A percentile compares a stretch with the other conserved stretches of the same genome.
phyloP scores from a whole-genome alignment of 2,329 filamentous ascomycete species.

The Lasiodiplodia theobromae region DNA sequence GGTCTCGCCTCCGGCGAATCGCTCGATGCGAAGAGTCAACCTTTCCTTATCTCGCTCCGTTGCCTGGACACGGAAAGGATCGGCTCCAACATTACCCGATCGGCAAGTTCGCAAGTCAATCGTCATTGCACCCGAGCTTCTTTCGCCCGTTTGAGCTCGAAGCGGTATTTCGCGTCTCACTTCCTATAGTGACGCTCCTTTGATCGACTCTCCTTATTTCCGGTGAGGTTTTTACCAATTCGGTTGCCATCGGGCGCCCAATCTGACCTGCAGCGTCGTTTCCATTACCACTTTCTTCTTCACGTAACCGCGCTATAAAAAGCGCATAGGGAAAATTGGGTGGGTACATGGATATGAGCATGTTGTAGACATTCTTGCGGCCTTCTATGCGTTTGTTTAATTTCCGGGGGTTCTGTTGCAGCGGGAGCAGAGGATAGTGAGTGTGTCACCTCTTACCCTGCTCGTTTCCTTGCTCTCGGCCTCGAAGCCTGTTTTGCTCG shows the following conservation, averaged over 20 bases:
- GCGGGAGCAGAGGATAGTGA: neutral
- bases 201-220: constrained; percentile 24
- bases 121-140: constrained; percentile 1
- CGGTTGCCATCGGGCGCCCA: constrained; percentile 23
- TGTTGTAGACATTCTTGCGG: constrained; percentile 27
- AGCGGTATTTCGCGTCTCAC: constrained; percentile 15
- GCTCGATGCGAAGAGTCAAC: constrained; percentile 13
- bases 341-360: constrained; percentile 24
- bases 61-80: constrained; percentile 14
- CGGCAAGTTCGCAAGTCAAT: constrained; percentile 8
- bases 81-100: constrained; percentile 3
- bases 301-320: neutral
- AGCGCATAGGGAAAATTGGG: constrained; percentile 24
- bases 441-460: neutral
- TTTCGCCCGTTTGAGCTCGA: constrained; percentile 14
- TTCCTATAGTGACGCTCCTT: constrained; percentile 13
- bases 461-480: neutral
- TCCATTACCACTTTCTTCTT: constrained; percentile 16
- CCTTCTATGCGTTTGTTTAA: constrained; percentile 22
- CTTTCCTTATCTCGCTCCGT: constrained; percentile 12
- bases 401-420: neutral
- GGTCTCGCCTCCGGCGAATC: constrained; percentile 15
- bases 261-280: constrained; percentile 24
- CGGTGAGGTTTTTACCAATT: constrained; percentile 9
- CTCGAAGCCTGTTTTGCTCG: constrained; percentile 4